Evolutionary conservation across 1,139 yeast genomes (phyloP).

Genomic region (Geotrichum phurueaensis): DNA sequence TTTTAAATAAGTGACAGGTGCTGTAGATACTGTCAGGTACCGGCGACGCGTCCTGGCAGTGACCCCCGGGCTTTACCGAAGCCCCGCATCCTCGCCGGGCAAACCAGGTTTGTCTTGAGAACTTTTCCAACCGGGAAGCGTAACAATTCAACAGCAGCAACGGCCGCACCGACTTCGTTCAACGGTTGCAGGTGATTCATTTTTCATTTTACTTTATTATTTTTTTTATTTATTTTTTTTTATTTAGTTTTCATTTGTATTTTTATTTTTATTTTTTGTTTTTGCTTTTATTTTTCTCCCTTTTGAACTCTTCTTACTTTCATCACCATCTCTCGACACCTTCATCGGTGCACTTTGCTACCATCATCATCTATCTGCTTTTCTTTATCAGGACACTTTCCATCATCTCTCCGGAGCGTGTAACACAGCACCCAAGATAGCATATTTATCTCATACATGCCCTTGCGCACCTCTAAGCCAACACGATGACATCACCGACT

Average conservation of each 20-base stretch:
- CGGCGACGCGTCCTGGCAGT: no score
- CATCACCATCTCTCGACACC: not conserved
- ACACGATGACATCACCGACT: not conserved
- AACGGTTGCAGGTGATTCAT: no score
- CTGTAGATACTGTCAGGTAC: no score
- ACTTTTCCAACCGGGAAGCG: no score
- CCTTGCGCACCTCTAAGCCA: not conserved
- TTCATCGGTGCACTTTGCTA: not conserved
- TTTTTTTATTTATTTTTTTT: not conserved
- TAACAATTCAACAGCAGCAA: no score
- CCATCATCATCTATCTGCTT: not conserved
- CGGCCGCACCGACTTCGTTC: no score
- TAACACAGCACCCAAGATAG: not conserved
- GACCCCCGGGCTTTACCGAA: no score
- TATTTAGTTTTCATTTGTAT: not conserved
- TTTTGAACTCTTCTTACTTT: not conserved
- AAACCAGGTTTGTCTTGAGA: no score
- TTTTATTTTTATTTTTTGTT: not conserved
- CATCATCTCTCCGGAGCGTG: not conserved
- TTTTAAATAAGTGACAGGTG: no score
- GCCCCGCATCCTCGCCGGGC: no score
- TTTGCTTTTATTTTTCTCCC: not conserved
- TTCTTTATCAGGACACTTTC: not conserved
- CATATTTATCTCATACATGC: not conserved
- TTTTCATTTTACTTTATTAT: no score